Base-by-base conservation (phyloP, 495 filamentous ascomycete genomes). In the Aspergillus panamensis region DNA sequence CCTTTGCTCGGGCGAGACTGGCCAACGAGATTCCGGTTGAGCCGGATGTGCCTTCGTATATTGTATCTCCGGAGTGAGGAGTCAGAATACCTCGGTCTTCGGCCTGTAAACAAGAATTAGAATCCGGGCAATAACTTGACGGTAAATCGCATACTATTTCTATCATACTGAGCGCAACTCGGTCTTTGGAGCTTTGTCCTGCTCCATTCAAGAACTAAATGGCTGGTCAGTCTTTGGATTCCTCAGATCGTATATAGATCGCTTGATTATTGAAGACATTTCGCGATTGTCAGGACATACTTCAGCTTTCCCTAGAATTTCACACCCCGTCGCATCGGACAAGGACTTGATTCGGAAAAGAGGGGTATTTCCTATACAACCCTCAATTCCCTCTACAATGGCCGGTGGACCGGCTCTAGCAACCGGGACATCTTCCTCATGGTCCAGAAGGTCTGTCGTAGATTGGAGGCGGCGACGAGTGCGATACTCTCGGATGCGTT, bases 21-120 rank as follows among this genome's bases (percentile, higher is more conserved):
- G 95, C 95, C 19, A 99, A 79, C 4, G 94, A 97, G 59, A 98
- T 96, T 6, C 93, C 92, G 0, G 91, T 96, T 53, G 87, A 92
- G 53, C 94, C 94, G 12, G 96, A 93, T 6, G 95, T 99, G 48
- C 95, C 94, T 75, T 99, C 94, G 74, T 97, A 99, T 64, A 99
- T 88, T 19, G 86, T 91, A 66, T 97, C 95, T 54, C 92, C 93
- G 20, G 87, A 85, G 64, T 88, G 76, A 0, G 95, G 94, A 6
- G 76, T 82, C 49, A 99, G 73, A 8, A 92, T 77, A 3, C 91
- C 91, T 53, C 81, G 73, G 62, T 84, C 80, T 76, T 97, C 92
- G 33, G 95, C 94, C 75, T 87, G 51, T 25, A n/a, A 47, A 25
- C 8, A 29, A 47, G 3, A 5, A 51, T 65, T 48, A 68, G 59